Percentiles rank a stretch among this genome's conserved stretches.
These are phyloP conservation scores for Talaromyces rugulosus DNA, from an alignment of 2,329 filamentous ascomycete genomes.

Conservation along the genomic window DNA sequence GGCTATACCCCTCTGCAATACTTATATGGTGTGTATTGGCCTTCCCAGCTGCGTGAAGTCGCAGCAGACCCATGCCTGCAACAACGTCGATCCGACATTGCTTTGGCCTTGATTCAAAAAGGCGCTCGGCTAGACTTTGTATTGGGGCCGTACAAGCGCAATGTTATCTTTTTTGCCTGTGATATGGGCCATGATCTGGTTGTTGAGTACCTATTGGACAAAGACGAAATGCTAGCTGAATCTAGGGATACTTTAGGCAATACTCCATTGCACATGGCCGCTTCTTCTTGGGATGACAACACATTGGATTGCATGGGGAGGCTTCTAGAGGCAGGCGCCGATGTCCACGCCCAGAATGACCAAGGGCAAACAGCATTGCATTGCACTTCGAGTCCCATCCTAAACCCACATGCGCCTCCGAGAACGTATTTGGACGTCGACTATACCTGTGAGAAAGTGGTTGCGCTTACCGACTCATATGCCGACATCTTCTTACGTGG, in stretches of 20 bases:
- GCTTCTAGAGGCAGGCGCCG: neutral
- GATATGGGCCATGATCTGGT: neutral
- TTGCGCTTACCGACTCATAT: neutral
- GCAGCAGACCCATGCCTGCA: neutral
- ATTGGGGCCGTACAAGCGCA: neutral
- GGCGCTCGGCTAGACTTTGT: neutral
- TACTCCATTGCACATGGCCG: neutral
- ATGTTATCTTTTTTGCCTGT: neutral
- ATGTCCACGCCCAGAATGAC: neutral
- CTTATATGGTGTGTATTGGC: neutral
- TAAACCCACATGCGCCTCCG: neutral
- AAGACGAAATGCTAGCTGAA: constrained; percentile 15
- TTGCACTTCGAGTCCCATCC: neutral
- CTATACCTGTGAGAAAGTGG: neutral
- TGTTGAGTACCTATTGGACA: neutral
- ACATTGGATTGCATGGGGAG: neutral
- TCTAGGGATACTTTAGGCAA: constrained; percentile 11
- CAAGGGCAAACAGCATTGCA: neutral
- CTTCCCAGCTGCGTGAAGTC: neutral
- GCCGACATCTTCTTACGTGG: neutral
- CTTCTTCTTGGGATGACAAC: neutral
- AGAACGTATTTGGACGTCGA: neutral
- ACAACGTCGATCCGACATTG: neutral
- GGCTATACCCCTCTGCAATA: neutral
- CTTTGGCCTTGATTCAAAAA: neutral